Percentiles rank a stretch among this genome's conserved stretches.
phyloP scores from a whole-genome alignment of 2,329 filamentous ascomycete genomes.

The Hortaea werneckii region DNA sequence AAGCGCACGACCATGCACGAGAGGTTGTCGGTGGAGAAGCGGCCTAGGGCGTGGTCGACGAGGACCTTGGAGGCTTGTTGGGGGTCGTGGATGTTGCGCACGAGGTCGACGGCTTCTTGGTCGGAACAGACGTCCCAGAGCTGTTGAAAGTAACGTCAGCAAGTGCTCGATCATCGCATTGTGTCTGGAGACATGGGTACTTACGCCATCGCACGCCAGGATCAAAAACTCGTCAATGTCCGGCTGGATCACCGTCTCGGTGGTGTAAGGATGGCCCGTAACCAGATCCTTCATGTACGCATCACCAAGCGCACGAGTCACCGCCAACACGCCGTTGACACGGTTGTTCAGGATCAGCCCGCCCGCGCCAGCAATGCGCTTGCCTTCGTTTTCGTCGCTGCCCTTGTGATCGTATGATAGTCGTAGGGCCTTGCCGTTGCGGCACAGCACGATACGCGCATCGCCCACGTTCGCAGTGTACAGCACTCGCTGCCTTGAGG shows the following conservation, averaged over 20 bases:
- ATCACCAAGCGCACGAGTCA: constrained; percentile 87
- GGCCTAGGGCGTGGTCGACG: constrained; percentile 82
- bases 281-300: constrained; percentile 97
- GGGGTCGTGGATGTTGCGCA: constrained; percentile 74
- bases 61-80: constrained; percentile 73
- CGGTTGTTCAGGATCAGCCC: constrained; percentile 94
- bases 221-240: constrained; percentile 95
- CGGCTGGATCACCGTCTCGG: constrained; percentile 91
- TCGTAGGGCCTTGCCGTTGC: constrained; percentile 81
- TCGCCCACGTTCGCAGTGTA: constrained; percentile 98
- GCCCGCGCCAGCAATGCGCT: constrained; percentile 82
- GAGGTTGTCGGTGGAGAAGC: constrained; percentile 93
- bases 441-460: constrained; percentile 87
- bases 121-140: constrained; percentile 99
- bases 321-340: constrained; percentile 91
- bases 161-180: background rate
- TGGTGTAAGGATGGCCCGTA: constrained; percentile 95
- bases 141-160: constrained; percentile 37
- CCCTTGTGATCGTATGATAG: constrained; percentile 98
- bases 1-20: constrained; percentile 97
- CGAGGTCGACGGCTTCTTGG: constrained; percentile 89
- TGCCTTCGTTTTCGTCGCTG: constrained; percentile 94
- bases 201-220: constrained; percentile 92
- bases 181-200: constrained; percentile 40
- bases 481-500: constrained; percentile 73